These are phyloP conservation scores for Sporothrix schenckii DNA, from an alignment of 2,329 filamentous ascomycete species.

Conservation along the genomic window DNA sequence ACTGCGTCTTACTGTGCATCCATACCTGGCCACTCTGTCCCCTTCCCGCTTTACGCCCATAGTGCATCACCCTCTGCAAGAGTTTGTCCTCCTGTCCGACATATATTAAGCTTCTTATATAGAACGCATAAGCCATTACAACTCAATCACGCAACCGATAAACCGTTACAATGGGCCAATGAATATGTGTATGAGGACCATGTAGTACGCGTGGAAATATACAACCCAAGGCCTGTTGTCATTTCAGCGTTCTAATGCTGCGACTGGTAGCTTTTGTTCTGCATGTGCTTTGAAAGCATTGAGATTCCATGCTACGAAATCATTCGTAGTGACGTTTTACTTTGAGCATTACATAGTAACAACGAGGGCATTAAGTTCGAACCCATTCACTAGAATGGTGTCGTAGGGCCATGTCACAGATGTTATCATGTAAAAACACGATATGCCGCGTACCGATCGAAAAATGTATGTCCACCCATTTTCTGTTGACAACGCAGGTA, in stretches of 20 bases:
- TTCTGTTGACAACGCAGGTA: neutral
- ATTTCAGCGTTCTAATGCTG: neutral
- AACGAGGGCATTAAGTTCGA: no score
- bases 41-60: constrained; percentile 1
- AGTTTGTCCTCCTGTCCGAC: neutral
- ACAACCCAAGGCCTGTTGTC: neutral
- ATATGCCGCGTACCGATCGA: neutral
- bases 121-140: constrained; percentile 2
- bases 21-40: neutral
- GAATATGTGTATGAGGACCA: neutral
- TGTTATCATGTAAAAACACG: neutral
- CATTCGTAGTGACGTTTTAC: no score
- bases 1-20: neutral
- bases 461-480: neutral
- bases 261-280: neutral
- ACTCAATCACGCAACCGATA: neutral
- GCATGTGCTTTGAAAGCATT: neutral
- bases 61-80: constrained; percentile 1
- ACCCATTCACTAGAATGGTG: neutral
- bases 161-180: neutral
- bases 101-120: constrained; percentile 13
- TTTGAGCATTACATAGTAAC: no score
- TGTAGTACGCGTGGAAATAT: neutral
- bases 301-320: neutral
- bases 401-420: neutral